Base-by-base conservation (phyloP, 305 asterid genomes). In the Fraxinus dipetala region DNA sequence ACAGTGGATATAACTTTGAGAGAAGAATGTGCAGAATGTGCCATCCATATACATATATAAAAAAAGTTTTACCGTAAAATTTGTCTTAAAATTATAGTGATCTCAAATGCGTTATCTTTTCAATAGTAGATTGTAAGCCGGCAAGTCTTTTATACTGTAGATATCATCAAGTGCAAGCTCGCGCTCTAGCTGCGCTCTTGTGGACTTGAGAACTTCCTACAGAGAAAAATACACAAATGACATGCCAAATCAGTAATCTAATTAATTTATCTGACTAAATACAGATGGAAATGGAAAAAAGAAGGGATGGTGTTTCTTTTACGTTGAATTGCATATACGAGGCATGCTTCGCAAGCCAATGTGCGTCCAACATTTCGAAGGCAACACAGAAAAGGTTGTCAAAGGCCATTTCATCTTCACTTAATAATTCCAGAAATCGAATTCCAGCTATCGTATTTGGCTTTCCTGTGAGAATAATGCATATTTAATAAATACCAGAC, bases 281-380 rank as follows among this genome's bases (percentile, higher is more conserved):
- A 48, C 5, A 30, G 7, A 24, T 2, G 22, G 10, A 22, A 10
- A 13, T 1, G 8, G 20, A 69, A 3, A 9, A 14, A 28, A 2
- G 63, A 13, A 69, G 31, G 38, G 80, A 40, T 1, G n/a, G 34
- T 48, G 75, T 77, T 81, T 69, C 20, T 3, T 92, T 85, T 85
- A 95, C 99, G 36, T 95, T 94, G 77, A 95, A 95, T 83, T 95
- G 93, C 98, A 94, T 95, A 80, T 95, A 95, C 5, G 99, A 95
- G 54, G 99, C 99, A 9, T 90, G 97, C 78, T 87, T 95, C 0
- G 86, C 93, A 36, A 95, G 97, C 98, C 99, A 94, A 81, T 94
- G 98, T 0, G 90, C 95, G 28, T 95, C 99, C 91, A 95, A 80
- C 90, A 94, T 86, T 86, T 91, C 91, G 88, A 95, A 95, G 77